Conservation (phyloP, 2,329 filamentous ascomycete genomes). For the Aspergillus persii region DNA sequence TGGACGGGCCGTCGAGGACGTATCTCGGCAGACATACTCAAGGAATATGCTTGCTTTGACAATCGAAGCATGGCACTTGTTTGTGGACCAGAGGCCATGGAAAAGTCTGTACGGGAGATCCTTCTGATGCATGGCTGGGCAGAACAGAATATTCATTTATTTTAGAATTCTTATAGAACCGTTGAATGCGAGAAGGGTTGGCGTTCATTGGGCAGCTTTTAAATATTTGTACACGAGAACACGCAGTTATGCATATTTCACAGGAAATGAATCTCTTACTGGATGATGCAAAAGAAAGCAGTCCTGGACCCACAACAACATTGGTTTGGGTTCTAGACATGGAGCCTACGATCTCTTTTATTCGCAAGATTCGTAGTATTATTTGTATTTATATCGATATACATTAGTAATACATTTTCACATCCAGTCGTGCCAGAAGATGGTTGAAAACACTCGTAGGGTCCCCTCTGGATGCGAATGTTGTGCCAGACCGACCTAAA, state of each 20-base stretch:
- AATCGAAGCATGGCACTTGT: slow-evolving; percentile 66
- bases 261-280: not conserved
- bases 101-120: slow-evolving; percentile 61
- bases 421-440: slow-evolving; percentile 67
- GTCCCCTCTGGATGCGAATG: slow-evolving; percentile 33
- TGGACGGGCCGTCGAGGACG: slow-evolving; percentile 71
- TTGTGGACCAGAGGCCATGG: slow-evolving; percentile 75
- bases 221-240: not conserved
- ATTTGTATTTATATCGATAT: not conserved
- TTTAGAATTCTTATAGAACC: slow-evolving; percentile 46
- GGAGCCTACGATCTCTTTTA: too few species aligned
- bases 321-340: too few species aligned
- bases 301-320: too few species aligned
- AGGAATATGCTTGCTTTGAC: slow-evolving; percentile 52
- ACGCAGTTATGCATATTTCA: not conserved
- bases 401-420: slow-evolving; percentile 64
- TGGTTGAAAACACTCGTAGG: slow-evolving; percentile 64
- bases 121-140: slow-evolving; percentile 66
- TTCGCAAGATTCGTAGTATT: too few species aligned
- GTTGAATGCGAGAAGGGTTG: not conserved
- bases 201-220: not conserved
- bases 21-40: slow-evolving; percentile 62
- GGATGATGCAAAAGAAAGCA: not conserved
- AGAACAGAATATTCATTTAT: slow-evolving; percentile 72
- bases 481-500: slow-evolving; percentile 22